Base-by-base conservation (phyloP, 1,139 yeast genomes). In the Spathaspora sp. region DNA sequence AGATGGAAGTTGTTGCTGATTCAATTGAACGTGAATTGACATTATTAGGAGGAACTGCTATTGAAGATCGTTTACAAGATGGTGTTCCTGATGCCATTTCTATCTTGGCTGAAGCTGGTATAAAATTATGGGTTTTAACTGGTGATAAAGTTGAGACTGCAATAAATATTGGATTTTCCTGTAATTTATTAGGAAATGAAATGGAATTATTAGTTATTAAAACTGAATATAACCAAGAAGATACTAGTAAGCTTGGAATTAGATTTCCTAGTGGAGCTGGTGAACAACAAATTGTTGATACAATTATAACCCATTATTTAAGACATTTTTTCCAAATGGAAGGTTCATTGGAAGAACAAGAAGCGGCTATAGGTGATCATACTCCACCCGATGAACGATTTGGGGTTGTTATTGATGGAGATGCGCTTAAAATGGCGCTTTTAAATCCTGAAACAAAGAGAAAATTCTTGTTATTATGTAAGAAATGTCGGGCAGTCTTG, bases 361-460 rank as follows among this genome's bases (percentile, higher is more conserved):
- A 73, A 41, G 70, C 59, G 2, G 96, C 96, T 2, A 81, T 73
- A 51, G 69, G 68, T 7, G 86, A 86, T 54, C 98, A 91, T 60
- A 71, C 79, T 9, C 88, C 95, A 16, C 97, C 98, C 7, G 68
- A 76, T 43, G 86, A 88, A 25, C 76, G 82, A 36, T 86, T 73
- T 63, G 98, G 96, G 43, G 86, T 93, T 34, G 82, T 93, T 33
- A 84, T 93, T 57, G 98, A 93, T 70, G 99, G 99, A 57, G 96
- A 86, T 56, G 95, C 97, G 0, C 73, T 93, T 58, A 87, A 85
- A 56, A 54, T 86, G 27, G 93, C 93, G 0, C 70, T 89, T 47
- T 70, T 73, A 39, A 82, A 82, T 46, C 74, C 73, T 7, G 81
- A 76, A 7, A 61, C 68, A 45, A 78, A 75, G 57, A 72, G 84